phyloP scores from a whole-genome alignment of 1,139 yeast genomes.

The Zygoascus sp. region DNA sequence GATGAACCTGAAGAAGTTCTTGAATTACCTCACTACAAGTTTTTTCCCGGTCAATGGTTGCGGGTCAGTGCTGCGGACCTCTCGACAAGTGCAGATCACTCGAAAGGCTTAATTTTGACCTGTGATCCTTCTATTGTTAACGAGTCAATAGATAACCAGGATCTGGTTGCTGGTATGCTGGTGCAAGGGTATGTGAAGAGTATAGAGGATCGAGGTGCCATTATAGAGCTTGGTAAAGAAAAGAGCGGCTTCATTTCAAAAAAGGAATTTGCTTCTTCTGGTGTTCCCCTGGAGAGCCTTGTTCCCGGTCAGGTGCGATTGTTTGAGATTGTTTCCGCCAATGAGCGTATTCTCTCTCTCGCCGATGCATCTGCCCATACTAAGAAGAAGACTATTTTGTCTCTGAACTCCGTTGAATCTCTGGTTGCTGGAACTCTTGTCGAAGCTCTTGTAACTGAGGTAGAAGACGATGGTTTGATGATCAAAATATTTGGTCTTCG shows the following conservation, averaged over 20 bases:
- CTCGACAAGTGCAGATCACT: conserved; percentile 25
- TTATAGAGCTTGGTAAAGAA: conserved; percentile 63
- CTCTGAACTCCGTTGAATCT: conserved; percentile 69
- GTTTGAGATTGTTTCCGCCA: conserved; percentile 33
- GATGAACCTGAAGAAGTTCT: conserved; percentile 38
- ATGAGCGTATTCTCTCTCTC: conserved; percentile 60
- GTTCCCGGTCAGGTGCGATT: conserved; percentile 42
- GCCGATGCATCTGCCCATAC: conserved; percentile 39
- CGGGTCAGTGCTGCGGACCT: conserved; percentile 59
- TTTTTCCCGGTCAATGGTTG: conserved; percentile 78
- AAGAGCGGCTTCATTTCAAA: conserved; percentile 72
- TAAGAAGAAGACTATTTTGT: conserved; percentile 44
- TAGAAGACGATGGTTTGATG: conserved; percentile 48
- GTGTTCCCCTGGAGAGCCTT: conserved; percentile 34
- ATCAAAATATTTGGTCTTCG: conserved; percentile 69
- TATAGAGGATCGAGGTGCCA: conserved; percentile 87
- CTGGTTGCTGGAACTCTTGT: conserved; percentile 81
- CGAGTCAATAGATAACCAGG: conserved; percentile 52
- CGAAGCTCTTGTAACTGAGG: conserved; percentile 64
- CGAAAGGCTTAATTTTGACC: conserved; percentile 64
- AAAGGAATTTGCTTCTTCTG: conserved; percentile 47
- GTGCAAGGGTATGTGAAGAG: conserved; percentile 76
- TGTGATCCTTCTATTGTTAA: conserved; percentile 76
- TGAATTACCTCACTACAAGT: conserved; percentile 39
- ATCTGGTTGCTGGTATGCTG: conserved; percentile 54